Base-by-base conservation (phyloP, 495 filamentous ascomycete genomes). In the Xylaria bambusicola region DNA sequence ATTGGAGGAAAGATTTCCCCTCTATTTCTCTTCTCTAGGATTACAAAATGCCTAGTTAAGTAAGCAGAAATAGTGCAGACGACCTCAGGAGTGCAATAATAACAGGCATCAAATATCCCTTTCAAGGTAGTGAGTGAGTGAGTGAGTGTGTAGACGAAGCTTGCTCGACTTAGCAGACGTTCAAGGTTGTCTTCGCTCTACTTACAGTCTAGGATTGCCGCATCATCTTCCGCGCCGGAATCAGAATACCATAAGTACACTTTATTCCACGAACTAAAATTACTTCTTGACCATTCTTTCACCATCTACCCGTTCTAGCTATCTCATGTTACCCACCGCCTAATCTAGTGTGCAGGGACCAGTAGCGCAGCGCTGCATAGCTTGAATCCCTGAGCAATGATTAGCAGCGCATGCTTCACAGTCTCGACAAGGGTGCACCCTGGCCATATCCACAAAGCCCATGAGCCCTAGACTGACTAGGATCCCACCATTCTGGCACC, bases 401-500 rank as follows among this genome's bases (percentile, higher is more conserved):
- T 67, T 67, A 70, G 65, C 67, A 67, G 60, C 65, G 64, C 66
- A 65, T 67, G 67, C 67, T 67, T 67, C 67, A 62, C 65, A 61
- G 62, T 68, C 51, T 61, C 46, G 63, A 62, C 62, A 55, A 55
- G 68, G 68, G 63, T 62, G 42, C 60, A 67, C 13, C 67, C 67
- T 65, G 67, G 64, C 63, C 57, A 67, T 60, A 20, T 56, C 53
- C 53, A 56, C 53, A 56, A 41, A 46, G 29, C 62, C 67, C 62
- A 63, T 66, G 60, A 49, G 65, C 67, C 65, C 63, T 62, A 52
- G 60, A 55, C 47, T 18, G 45, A 29, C 35, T 51, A 7, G 18
- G 18, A 13, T 60, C 58, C 58, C 58, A 61, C 58, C 58, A 61
- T 61, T 61, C 42, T 61, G 58, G 58, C 58, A 61, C 58, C 58